Base-by-base conservation (phyloP, 2,329 filamentous ascomycete genomes). In the Diatrype stigma region DNA sequence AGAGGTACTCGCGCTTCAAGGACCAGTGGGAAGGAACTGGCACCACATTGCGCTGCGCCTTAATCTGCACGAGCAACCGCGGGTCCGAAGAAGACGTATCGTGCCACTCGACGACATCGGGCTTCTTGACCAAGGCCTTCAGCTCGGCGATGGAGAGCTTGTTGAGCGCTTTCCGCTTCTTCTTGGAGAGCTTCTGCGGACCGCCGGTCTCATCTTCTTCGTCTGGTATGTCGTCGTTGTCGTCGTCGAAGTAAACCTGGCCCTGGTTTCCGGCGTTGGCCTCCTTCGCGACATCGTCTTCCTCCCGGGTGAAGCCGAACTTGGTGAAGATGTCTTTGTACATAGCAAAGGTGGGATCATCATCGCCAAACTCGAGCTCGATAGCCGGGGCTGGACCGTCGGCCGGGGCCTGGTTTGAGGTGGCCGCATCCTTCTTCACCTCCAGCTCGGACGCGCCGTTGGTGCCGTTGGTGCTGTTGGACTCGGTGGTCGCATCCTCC, bases 81-180 rank as follows among this genome's bases (percentile, higher is more conserved):
- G 94, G 94, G 67, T 99, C 92, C 23, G 89, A 84, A 1, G 94
- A 92, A 16, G 90, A 95, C 12, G 90, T 89, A 67, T 99, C 94
- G 49, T 95, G 94, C 94, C 94, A 97, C 64, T 99, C 94, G 6
- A 99, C 93, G 10, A 96, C 84, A 69, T 99, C 94, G 2, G 94
- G 94, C 60, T 92, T 93, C 62, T 80, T 82, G 53, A 96, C 94
- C 50, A 96, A 74, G 6, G 93, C 90, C 73, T 99, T 99, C 56
- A 99, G 81, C 71, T 97, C 91, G 46, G 94, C 94, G 53, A 99
- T 90, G 6, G 93, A 96, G 30, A 97, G 77, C 70, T 95, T 96
- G 73, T 88, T 95, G 66, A 91, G 79, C 72, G 88, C 84, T 74
- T 97, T 99, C 60, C 88, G 82, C 72, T 95, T 93, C 78, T 96